Evolutionary conservation across 305 asterid species (phyloP).

Genomic region (Striga hermonthica): DNA sequence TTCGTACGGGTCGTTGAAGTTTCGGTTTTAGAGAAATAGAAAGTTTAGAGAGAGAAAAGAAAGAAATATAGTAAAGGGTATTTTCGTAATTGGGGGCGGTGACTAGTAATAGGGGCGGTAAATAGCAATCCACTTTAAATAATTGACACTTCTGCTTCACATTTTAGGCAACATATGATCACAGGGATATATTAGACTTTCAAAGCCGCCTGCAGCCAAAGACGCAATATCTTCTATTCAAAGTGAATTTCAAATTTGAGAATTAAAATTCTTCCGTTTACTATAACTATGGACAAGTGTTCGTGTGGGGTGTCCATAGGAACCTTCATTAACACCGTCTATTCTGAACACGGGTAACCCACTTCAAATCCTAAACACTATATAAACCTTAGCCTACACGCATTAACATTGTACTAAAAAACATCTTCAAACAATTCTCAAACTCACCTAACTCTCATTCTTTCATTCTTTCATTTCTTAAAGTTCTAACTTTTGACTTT

Average conservation of each 20-base stretch:
- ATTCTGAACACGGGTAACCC: neutral
- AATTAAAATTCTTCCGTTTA: neutral
- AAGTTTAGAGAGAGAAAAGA: no score
- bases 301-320: constrained; percentile 22
- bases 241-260: constrained; percentile 18
- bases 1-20: no score
- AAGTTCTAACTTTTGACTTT: neutral
- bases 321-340: constrained; percentile 32
- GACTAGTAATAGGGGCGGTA: no score
- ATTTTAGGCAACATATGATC: constrained; percentile 16
- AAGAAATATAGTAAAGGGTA: no score
- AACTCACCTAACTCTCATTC: neutral
- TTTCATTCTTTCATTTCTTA: constrained; percentile 21
- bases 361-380: constrained; percentile 15
- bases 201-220: constrained; percentile 37
- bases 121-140: no score
- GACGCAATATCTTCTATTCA: neutral
- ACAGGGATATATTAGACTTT: constrained; percentile 16
- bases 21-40: no score
- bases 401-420: constrained; percentile 22
- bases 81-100: no score
- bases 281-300: constrained; percentile 19
- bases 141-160: neutral
- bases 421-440: constrained; percentile 25
- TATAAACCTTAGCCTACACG: constrained; percentile 20